A percentile compares a stretch with the other conserved stretches of the same genome.
Evolutionary conservation across 208 protist species (phyloP).

Genomic region (Leishmania tropica): DNA sequence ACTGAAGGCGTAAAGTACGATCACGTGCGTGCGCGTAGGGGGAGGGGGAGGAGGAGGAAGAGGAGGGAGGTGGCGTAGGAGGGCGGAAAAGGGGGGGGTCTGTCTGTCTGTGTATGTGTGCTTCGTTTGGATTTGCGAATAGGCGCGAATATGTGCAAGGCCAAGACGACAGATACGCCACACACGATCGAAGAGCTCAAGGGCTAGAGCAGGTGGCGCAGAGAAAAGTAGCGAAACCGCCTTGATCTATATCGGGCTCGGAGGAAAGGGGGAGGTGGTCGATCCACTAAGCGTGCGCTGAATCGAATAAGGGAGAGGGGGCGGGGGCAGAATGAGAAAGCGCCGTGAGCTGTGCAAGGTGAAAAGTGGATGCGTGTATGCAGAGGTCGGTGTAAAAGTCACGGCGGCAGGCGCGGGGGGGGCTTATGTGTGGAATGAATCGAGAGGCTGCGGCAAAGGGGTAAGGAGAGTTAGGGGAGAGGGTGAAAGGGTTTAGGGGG

Average conservation of each 20-base stretch:
- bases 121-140: background rate
- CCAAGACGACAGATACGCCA: background rate
- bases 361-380: background rate
- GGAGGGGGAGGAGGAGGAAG: background rate
- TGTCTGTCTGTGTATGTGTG: background rate
- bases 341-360: background rate
- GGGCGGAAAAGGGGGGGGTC: background rate
- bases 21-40: background rate
- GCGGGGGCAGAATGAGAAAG: background rate
- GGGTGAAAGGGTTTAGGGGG: background rate
- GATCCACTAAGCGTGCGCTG: background rate
- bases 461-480: background rate
- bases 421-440: background rate
- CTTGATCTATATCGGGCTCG: background rate
- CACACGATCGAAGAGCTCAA: background rate
- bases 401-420: background rate
- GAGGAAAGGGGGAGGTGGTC: background rate
- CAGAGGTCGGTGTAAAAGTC: background rate
- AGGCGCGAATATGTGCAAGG: background rate
- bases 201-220: background rate
- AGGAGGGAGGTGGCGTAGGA: background rate
- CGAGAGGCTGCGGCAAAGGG: background rate
- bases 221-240: background rate
- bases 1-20: slow-evolving; percentile 2
- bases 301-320: background rate